Percentiles rank a stretch among this genome's conserved stretches.
Evolutionary conservation across 495 filamentous ascomycete genomes (phyloP).

Genomic region (Pseudevernia furfuracea): DNA sequence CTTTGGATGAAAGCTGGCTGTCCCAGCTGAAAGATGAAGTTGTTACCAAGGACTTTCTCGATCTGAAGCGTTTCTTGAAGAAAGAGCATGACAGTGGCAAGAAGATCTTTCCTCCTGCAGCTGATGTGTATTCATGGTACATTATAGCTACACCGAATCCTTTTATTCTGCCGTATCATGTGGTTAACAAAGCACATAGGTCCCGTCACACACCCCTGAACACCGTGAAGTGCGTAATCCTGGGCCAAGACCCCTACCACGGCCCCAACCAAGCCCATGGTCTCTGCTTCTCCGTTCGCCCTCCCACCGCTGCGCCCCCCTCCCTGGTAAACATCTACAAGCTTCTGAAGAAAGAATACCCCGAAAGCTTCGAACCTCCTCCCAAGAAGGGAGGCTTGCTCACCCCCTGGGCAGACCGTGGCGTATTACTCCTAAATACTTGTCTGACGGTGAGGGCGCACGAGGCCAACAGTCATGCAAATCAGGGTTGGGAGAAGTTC

Average conservation of each 20-base stretch:
- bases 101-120: slow-evolving; percentile 73
- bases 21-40: slow-evolving; percentile 78
- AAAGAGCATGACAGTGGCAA: slow-evolving; percentile 57
- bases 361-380: slow-evolving; percentile 58
- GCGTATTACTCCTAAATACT: slow-evolving; percentile 87
- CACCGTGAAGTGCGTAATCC: slow-evolving; percentile 78
- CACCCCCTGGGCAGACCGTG: slow-evolving; percentile 86
- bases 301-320: slow-evolving; percentile 79
- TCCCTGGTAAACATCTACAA: slow-evolving; percentile 89
- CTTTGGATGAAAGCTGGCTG: slow-evolving; percentile 85
- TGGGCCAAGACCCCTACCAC: slow-evolving; percentile 97
- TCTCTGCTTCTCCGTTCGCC: slow-evolving; percentile 85
- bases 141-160: slow-evolving; percentile 10
- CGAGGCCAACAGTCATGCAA: slow-evolving; percentile 72
- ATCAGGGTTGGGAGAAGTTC: slow-evolving; percentile 84
- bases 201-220: slow-evolving; percentile 83
- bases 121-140: slow-evolving; percentile 94
- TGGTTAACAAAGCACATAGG: slow-evolving; percentile 39
- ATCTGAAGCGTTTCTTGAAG: slow-evolving; percentile 80
- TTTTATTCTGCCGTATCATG: background rate
- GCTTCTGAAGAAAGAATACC: slow-evolving; percentile 78
- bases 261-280: slow-evolving; percentile 93
- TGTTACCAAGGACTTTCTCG: slow-evolving; percentile 65
- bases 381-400: slow-evolving; percentile 71
- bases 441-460: slow-evolving; percentile 86